A percentile compares a stretch with the other conserved stretches of the same genome.
Conservation (phyloP, 2,329 filamentous ascomycete genomes). For the Lachnellula occidentalis region DNA sequence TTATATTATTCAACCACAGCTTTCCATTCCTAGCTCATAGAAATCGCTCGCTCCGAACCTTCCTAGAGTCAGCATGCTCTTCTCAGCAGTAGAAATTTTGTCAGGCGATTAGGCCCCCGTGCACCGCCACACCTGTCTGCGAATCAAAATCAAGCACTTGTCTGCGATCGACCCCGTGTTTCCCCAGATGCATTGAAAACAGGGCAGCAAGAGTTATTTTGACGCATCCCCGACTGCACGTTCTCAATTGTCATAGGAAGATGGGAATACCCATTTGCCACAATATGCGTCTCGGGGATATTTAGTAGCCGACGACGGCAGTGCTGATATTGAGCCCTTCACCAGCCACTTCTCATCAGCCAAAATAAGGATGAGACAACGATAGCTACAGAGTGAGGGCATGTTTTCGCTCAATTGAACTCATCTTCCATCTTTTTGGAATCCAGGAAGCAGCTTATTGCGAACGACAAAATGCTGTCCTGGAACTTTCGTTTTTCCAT, state of each 20-base stretch:
- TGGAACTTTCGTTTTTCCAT: background rate
- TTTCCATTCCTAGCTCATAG: too few relatives aligned
- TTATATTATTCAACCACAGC: too few relatives aligned
- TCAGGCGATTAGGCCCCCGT: constrained; percentile 2
- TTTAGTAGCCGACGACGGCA: background rate
- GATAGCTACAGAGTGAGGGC: background rate
- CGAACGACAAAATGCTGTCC: constrained; percentile 4
- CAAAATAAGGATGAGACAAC: background rate
- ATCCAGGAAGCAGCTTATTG: background rate
- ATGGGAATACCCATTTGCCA: constrained; percentile 11
- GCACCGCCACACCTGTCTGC: constrained; percentile 11
- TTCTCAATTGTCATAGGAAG: constrained; percentile 3
- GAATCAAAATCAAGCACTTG: background rate
- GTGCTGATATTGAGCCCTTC: background rate
- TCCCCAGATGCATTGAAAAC: constrained; percentile 11
- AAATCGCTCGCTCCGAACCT: too few relatives aligned
- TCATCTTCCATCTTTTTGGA: background rate
- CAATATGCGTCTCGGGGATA: constrained; percentile 6
- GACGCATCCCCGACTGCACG: constrained; percentile 2
- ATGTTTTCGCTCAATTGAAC: background rate
- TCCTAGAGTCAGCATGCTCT: too few relatives aligned
- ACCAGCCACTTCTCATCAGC: constrained; percentile 7
- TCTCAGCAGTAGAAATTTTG: too few relatives aligned
- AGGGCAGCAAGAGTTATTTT: constrained; percentile 9
- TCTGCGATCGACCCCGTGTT: background rate